Evolutionary conservation across 306 rosid genomes (phyloP), one percentile per base, ranked within the genome.

Genomic region (Lagenaria siceraria): DNA sequence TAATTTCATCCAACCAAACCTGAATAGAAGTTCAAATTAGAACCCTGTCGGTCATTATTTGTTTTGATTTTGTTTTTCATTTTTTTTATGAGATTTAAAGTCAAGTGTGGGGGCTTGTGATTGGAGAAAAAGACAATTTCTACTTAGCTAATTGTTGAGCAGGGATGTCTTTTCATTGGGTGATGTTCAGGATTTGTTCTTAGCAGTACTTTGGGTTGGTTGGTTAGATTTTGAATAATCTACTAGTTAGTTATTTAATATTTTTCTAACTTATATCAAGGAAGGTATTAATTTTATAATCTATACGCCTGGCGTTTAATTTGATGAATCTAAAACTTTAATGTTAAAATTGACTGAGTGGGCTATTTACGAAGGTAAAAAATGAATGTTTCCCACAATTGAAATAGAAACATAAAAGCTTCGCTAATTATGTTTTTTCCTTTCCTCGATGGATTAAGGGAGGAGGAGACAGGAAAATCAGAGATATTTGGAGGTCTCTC

Each of bases 401-500:
- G 27, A 38, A 55, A 53, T n/a, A 56, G 35, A 54, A 75, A 40
- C 53, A 58, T 75, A 55, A 36, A 58, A 58, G 49, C 64, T 35
- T 24, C 53, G 36, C 40, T 46, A 55, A 5, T 59, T 22, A 56
- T 15, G 22, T 18, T 8, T 42, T 76, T 58, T 56, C 78, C 36
- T 76, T 76, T 72, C 24, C 79, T 76, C 40, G 79, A 76, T 17
- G 69, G 65, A 58, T 13, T 7, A 56, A 22, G 52, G 35, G 21
- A 27, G 22, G 7, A 29, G 15, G 11, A 38, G 69, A 40, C 22
- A 58, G 55, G 55, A 76, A 33, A 58, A 76, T 40, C 9, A 76
- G 35, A 58, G 62, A 73, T 58, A 76, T 76, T 55, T 56, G 70
- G 55, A 58, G 79, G 19, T 58, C 70, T 68, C 70, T 55, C 79